Evolutionary conservation across 495 filamentous ascomycete species (phyloP), one percentile per base, ranked within the genome.

Genomic region (Chaetomium cochliodes): DNA sequence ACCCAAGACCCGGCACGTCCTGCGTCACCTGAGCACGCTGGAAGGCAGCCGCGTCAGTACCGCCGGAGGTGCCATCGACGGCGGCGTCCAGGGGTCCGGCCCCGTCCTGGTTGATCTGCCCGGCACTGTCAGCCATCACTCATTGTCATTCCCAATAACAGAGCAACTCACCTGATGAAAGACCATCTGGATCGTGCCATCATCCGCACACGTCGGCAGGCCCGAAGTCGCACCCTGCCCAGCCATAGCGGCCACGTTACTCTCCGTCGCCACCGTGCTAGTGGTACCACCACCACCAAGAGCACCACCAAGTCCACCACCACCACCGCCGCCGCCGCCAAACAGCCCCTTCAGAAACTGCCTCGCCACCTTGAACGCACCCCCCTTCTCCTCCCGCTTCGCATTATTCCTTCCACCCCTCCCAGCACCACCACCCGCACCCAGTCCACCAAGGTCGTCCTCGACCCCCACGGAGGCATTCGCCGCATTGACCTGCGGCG

Each of bases 171-270:
- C 68, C 59, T 70, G 69, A 42, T 67, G 64, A 52, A 67, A 81
- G 39, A 81, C 85, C 82, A 85, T 85, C n/a, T 68, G 75, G 67
- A 86, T 74, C 6, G 78, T 79, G 22, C 85, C 85, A 50, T 84
- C 82, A 62, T 84, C 82, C 33, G 76, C 76, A 60, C 74, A 79
- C 5, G 84, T 85, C 0, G 85, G 85, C 51, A 86, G 62, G 3
- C 85, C 84, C 37, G 64, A 63, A 0, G 60, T 67, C 2, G 78
- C 67, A 25, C 81, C 82, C 20, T 68, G 63, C 41, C 81, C 81
- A 2, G 77, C 75, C 1, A 76, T 73, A 1, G 76, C 72, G 8
- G 74, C 74, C n/a, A 85, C 74, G 3, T 72, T 77, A 7, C 72
- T 74, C 72, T 84, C 82, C 20, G 63, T 66, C 23, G 77, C 68